Base-by-base conservation (phyloP, 495 filamentous ascomycete species). In the Xylaria castorea region DNA sequence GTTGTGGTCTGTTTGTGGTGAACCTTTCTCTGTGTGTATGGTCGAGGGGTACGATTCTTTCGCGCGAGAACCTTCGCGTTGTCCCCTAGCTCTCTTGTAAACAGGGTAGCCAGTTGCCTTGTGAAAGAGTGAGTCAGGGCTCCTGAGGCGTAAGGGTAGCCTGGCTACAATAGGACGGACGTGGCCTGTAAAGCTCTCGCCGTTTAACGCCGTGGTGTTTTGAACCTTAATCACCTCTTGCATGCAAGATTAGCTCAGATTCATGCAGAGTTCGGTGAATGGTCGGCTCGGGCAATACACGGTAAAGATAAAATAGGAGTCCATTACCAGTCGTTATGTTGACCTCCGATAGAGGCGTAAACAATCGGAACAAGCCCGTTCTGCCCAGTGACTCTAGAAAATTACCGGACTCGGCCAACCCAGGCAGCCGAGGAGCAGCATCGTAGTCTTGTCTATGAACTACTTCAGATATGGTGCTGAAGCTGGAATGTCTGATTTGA, bases 361-460 rank as follows among this genome's bases (percentile, higher is more conserved):
- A 66, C 22, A 48, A 16, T 36, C 62, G 70, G 40, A 72, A 66
- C 25, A 72, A 61, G 32, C 70, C 70, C 1, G 70, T 72, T 25
- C 18, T 67, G 16, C 36, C 1, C 53, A 72, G 42, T 14, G 70
- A 66, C 12, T 72, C 70, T 5, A 66, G 8, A 57, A 72, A 72
- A 22, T 60, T 61, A 40, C 62, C 46, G 22, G 53, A 66, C 55
- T 64, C 69, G 12, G 75, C 74, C 18, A 79, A 44, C 8, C 48
- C 66, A 25, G 75, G 75, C 30, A 79, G 57, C 18, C 50, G 68
- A 63, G 77, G 77, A 46, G 51, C 48, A 11, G 75, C 0, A 1
- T 55, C 38, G 30, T 42, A 65, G n/a, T 61, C 42, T 6, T 30
- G 48, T 27, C 44, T 60, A 8, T 60, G 63, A 4, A 63, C 46